A percentile compares a stretch with the other conserved stretches of the same genome.
phyloP scores from a whole-genome alignment of 345 rosid species.

The Sonneratia caseolaris region DNA sequence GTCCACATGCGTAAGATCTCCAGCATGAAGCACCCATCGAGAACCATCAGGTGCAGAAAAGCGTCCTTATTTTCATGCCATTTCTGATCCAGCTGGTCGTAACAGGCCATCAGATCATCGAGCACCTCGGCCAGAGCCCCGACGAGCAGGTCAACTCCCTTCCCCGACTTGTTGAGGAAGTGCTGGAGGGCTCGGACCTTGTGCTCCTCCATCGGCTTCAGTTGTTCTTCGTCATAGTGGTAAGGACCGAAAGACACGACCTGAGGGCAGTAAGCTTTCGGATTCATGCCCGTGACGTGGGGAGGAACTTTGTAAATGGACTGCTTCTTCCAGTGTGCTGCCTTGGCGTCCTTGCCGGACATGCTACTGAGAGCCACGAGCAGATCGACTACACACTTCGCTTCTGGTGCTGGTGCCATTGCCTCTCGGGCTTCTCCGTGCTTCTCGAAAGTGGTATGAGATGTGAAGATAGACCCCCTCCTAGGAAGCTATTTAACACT shows the following conservation, averaged over 20 bases:
- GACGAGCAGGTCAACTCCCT: neutral
- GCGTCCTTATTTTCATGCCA: neutral
- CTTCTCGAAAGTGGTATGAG: too few relatives aligned
- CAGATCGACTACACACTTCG: too few relatives aligned
- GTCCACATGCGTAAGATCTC: conserved; percentile 3
- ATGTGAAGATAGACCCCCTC: too few relatives aligned
- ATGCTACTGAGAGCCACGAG: too few relatives aligned
- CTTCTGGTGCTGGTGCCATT: too few relatives aligned
- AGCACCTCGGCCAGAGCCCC: neutral
- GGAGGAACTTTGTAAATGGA: conserved; percentile 33
- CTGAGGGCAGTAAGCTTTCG: conserved; percentile 28
- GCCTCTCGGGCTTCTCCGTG: too few relatives aligned
- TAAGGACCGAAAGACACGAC: conserved; percentile 35
- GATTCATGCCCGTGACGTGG: conserved; percentile 20
- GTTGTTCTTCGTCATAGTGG: conserved; percentile 20
- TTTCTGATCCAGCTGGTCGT: neutral
- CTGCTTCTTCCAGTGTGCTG: conserved; percentile 20
- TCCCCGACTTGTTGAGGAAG: conserved; percentile 12
- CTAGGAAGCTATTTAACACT: too few relatives aligned
- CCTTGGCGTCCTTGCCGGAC: neutral
- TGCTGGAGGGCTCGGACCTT: conserved; percentile 20
- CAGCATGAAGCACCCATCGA: conserved; percentile 13
- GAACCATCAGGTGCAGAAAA: conserved; percentile 10
- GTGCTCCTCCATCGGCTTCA: conserved; percentile 5
- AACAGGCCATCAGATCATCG: neutral